Percentiles rank a stretch among this genome's conserved stretches.
Conservation (phyloP, 306 rosid species). For the Mimosa bimucronata region DNA sequence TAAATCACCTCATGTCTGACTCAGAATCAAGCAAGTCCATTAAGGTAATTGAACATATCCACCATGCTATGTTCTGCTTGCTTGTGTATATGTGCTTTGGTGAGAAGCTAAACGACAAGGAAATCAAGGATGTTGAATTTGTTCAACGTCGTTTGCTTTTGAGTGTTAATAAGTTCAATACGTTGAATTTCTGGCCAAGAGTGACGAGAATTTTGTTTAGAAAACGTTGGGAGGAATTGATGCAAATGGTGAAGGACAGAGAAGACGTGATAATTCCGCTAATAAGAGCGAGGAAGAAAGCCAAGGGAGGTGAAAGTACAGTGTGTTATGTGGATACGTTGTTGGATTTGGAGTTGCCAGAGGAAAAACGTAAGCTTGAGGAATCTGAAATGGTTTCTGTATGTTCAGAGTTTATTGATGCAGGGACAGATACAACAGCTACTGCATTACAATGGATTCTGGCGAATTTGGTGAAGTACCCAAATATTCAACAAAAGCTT, state of each 20-base stretch:
- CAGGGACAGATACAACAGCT: slow-evolving; percentile 13
- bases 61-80: slow-evolving; percentile 17
- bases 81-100: slow-evolving; percentile 20
- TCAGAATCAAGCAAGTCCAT: neutral
- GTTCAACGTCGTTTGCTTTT: neutral
- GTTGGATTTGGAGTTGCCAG: neutral
- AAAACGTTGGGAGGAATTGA: neutral
- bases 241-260: neutral
- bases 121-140: neutral
- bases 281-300: neutral
- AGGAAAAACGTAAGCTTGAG: neutral
- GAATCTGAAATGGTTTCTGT: neutral
- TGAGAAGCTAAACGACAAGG: neutral
- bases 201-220: neutral
- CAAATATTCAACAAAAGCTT: neutral
- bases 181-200: neutral
- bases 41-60: neutral
- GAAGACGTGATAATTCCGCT: neutral
- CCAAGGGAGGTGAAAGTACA: neutral
- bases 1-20: neutral
- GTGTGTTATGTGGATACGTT: neutral
- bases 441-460: slow-evolving; percentile 4
- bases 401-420: slow-evolving; percentile 4
- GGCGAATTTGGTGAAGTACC: slow-evolving; percentile 17
- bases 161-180: neutral